Evolutionary conservation across 495 filamentous ascomycete species (phyloP), one percentile per base, ranked within the genome.

Genomic region (Penicillium ochrochloron): DNA sequence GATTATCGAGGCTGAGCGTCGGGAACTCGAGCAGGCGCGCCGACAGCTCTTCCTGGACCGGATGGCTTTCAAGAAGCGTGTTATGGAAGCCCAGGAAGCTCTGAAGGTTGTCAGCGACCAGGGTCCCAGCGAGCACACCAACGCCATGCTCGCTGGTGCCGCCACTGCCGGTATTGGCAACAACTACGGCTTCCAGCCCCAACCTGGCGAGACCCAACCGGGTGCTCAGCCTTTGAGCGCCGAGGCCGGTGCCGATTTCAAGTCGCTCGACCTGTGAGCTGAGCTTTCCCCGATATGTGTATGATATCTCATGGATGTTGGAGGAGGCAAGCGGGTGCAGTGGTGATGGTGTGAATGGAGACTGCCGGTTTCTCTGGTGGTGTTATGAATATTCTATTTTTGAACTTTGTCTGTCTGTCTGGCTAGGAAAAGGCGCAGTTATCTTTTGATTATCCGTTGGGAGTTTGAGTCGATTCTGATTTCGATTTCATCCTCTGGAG

Each of bases 1-100:
- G 54, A 89, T 97, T 59, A 82, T 97, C 56, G 90, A 96, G 67
- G 91, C 93, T 3, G 96, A 99, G 78, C 89, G 94, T 56, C 86
- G 93, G 42, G 96, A 99, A 74, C 83, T 99, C 3, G 95, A 98
- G 77, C 84, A 93, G 55, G 90, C 90, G 4, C 86, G 95, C 14
- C 93, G 97, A 74, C 92, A 97, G 76, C 83, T 99, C 27, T 97
- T 97, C 83, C 80, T 97, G 9, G 95, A 99, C 75, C 85, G 96
- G 12, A 82, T 98, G 54, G 84, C 89, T 3, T 96, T 97, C 78
- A 92, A 95, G 84, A 90, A 91, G 78, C 83, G 93, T 60, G 90
- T 97, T 15, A 82, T 86, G 65, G 88, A 93, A 66, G 88, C 91
- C 0, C 90, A 97, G 77, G 92, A 93, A 53, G 84, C 82, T n/a